phyloP scores from a whole-genome alignment of 2,329 filamentous ascomycete genomes.

The Xylariaceae sp. region DNA sequence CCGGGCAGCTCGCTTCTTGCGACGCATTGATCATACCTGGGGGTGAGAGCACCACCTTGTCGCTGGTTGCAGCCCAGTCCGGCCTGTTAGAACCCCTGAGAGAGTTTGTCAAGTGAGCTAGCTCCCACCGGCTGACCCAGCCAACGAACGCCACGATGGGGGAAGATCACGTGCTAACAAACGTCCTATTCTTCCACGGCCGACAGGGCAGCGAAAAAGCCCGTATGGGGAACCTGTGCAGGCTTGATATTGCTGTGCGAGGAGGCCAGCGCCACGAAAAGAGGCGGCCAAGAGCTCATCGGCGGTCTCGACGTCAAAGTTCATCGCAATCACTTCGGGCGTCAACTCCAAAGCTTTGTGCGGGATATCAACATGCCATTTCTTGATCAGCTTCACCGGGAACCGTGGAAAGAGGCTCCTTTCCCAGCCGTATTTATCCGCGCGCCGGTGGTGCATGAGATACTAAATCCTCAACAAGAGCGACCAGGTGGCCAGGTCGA shows the following conservation, averaged over 20 bases:
- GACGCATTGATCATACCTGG: constrained; percentile 86
- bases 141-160: too few relatives aligned
- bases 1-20: constrained; percentile 63
- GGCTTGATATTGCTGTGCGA: constrained; percentile 88
- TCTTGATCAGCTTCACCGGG: constrained; percentile 40
- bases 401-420: constrained; percentile 30
- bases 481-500: constrained; percentile 34
- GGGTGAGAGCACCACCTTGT: constrained; percentile 91
- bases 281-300: constrained; percentile 86
- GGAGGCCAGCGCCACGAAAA: constrained; percentile 80
- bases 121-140: background rate
- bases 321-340: constrained; percentile 90
- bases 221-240: constrained; percentile 94
- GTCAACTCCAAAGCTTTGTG: constrained; percentile 89
- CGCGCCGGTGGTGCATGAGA: constrained; percentile 83
- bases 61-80: constrained; percentile 76
- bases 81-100: constrained; percentile 77
- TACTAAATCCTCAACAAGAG: constrained; percentile 49
- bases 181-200: background rate
- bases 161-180: too few relatives aligned
- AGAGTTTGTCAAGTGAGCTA: constrained; percentile 79
- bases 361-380: constrained; percentile 69
- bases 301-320: constrained; percentile 87
- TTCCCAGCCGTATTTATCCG: constrained; percentile 90
- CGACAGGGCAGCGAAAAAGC: constrained; percentile 63